phyloP scores from a whole-genome alignment of 192 early-diverging fungal species.

The Powellomyces hirtus region DNA sequence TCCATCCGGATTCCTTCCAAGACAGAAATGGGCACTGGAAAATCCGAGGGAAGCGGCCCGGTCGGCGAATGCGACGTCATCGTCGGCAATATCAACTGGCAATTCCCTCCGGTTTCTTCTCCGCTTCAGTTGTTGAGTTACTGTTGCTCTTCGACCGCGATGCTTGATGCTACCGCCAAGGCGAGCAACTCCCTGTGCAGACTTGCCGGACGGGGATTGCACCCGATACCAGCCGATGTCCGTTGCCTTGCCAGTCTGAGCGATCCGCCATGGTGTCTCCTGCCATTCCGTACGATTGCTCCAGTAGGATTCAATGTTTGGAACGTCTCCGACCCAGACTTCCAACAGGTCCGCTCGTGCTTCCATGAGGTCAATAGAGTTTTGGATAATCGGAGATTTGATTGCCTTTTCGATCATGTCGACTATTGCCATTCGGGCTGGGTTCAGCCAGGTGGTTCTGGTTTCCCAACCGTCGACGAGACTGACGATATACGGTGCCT shows the following conservation, averaged over 20 bases:
- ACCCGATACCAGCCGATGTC: neutral
- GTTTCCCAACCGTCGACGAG: constrained; percentile 12
- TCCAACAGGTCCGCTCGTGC: neutral
- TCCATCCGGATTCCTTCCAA: neutral
- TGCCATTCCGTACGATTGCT: constrained; percentile 5
- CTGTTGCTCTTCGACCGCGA: neutral
- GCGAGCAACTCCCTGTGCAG: neutral
- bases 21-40: constrained; percentile 11
- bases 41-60: constrained; percentile 6
- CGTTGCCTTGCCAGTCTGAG: neutral
- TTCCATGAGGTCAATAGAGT: neutral
- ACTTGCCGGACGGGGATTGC: neutral
- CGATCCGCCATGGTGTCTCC: neutral
- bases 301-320: neutral
- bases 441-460: neutral
- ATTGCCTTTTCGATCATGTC: neutral
- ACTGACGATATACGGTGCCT: neutral
- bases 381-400: neutral
- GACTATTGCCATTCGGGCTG: neutral
- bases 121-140: neutral
- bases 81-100: neutral
- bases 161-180: constrained; percentile 5
- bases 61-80: neutral
- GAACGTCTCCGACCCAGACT: constrained; percentile 15
- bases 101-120: too few relatives aligned